These are phyloP conservation scores for Achlya hypogyna DNA, from an alignment of 352 stramenopile species.

Conservation along the genomic window DNA sequence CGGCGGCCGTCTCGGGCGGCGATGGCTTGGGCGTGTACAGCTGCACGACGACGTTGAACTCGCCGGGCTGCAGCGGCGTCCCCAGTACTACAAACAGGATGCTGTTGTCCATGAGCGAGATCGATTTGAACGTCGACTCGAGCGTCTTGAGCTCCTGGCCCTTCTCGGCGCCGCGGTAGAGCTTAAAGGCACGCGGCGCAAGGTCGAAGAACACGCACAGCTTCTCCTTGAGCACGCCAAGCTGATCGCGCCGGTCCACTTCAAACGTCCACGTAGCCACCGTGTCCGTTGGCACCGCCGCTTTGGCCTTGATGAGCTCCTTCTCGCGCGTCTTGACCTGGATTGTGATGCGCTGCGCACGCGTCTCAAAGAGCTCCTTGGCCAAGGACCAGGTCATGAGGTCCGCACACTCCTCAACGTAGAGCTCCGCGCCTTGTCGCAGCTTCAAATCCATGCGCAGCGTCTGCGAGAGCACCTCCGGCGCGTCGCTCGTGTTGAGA, in stretches of 20 bases:
- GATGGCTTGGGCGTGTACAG: slow-evolving; percentile 32
- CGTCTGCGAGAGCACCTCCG: slow-evolving; percentile 31
- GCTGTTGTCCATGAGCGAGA: slow-evolving; percentile 61
- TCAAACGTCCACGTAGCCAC: slow-evolving; percentile 36
- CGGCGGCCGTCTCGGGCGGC: background rate
- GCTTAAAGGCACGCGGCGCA: slow-evolving; percentile 50
- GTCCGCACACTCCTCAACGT: slow-evolving; percentile 60
- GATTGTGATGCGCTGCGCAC: slow-evolving; percentile 72
- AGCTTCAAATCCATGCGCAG: slow-evolving; percentile 58
- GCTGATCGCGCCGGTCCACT: slow-evolving; percentile 66
- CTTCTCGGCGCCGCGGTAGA: slow-evolving; percentile 56
- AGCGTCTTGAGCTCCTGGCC: slow-evolving; percentile 75
- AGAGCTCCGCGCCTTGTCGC: slow-evolving; percentile 58
- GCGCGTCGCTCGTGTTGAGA: slow-evolving; percentile 42
- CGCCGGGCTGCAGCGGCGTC: slow-evolving; percentile 48
- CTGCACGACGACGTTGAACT: slow-evolving; percentile 73
- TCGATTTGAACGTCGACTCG: slow-evolving; percentile 61
- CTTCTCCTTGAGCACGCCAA: slow-evolving; percentile 43
- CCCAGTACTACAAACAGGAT: slow-evolving; percentile 58
- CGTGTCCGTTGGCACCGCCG: background rate
- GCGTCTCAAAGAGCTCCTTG: slow-evolving; percentile 56
- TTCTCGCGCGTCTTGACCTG: slow-evolving; percentile 43
- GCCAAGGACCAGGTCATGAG: slow-evolving; percentile 38
- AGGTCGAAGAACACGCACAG: slow-evolving; percentile 44
- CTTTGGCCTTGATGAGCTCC: background rate